phyloP scores from a whole-genome alignment of 2,329 filamentous ascomycete species.

The Colletotrichum coccodes region DNA sequence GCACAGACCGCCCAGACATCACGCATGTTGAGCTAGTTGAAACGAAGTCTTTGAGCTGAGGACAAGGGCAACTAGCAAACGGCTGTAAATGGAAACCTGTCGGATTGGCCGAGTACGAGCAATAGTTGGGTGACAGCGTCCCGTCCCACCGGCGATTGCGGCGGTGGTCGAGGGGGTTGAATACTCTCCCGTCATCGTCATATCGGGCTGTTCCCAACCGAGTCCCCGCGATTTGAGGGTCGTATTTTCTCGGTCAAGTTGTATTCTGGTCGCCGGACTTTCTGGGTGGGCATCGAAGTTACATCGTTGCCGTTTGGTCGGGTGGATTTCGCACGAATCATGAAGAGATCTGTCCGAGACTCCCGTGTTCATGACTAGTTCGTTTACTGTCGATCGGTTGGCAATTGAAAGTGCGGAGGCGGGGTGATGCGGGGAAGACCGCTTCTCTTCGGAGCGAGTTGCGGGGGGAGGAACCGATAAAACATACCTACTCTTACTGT shows the following conservation, averaged over 20 bases:
- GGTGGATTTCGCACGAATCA: slow-evolving; percentile 26
- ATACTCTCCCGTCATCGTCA: slow-evolving; percentile 11
- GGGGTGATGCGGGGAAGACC: slow-evolving; percentile 12
- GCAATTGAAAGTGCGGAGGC: background rate
- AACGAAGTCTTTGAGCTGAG: background rate
- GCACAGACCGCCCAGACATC: background rate
- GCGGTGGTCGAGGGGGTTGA: background rate
- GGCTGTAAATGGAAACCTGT: background rate
- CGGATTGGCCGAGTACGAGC: background rate
- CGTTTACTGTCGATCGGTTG: background rate
- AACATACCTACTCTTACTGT: no score
- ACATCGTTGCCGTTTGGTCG: background rate
- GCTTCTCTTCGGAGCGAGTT: background rate
- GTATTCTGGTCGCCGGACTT: background rate
- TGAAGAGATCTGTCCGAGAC: background rate
- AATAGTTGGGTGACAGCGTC: background rate
- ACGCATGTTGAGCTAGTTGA: background rate
- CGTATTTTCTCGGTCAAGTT: background rate
- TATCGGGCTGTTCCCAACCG: slow-evolving; percentile 18
- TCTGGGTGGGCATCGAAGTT: background rate
- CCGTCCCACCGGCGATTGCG: background rate
- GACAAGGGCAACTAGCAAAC: background rate
- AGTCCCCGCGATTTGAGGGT: background rate
- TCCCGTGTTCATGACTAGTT: background rate
- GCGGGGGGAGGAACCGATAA: no score